A percentile compares a stretch with the other conserved stretches of the same genome.
These are phyloP conservation scores for Ceratobasidium sp. DNA, from an alignment of 1,284 basidiomycete species.

Conservation along the genomic window DNA sequence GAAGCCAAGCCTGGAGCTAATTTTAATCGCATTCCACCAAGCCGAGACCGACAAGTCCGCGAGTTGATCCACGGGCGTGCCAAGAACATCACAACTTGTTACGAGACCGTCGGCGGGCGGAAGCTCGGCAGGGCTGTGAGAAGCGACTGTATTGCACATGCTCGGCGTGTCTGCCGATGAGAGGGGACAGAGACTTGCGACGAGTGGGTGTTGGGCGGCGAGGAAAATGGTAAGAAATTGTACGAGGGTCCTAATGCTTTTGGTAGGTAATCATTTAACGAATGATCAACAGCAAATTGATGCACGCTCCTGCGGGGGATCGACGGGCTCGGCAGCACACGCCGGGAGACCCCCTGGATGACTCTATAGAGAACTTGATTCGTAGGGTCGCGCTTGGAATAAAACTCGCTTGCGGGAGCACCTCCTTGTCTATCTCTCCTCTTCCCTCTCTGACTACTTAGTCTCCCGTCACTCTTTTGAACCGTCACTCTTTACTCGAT, in stretches of 20 bases:
- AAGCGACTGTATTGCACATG: not conserved
- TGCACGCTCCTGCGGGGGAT: not conserved
- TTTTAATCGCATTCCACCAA: not conserved
- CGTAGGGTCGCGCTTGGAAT: not conserved
- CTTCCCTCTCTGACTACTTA: slow-evolving; percentile 11
- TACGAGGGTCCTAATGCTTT: not conserved
- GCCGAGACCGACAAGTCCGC: not conserved
- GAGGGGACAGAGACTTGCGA: not conserved
- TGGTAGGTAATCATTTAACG: not conserved
- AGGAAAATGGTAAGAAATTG: not conserved
- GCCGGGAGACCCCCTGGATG: not conserved
- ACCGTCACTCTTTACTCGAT: slow-evolving; percentile 43
- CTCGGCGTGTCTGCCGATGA: too few relatives aligned
- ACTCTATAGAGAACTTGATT: not conserved
- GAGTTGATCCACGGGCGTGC: slow-evolving; percentile 1
- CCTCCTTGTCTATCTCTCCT: slow-evolving; percentile 4
- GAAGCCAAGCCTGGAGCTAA: not conserved
- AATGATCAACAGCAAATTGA: not conserved
- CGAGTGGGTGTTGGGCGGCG: not conserved
- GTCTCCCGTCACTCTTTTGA: slow-evolving; percentile 20
- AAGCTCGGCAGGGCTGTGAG: not conserved
- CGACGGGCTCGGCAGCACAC: not conserved
- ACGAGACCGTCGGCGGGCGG: not conserved
- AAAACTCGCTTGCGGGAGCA: not conserved
- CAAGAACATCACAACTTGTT: not conserved